phyloP scores from a whole-genome alignment of 192 early-diverging fungal species.

The Coemansia sp. region DNA sequence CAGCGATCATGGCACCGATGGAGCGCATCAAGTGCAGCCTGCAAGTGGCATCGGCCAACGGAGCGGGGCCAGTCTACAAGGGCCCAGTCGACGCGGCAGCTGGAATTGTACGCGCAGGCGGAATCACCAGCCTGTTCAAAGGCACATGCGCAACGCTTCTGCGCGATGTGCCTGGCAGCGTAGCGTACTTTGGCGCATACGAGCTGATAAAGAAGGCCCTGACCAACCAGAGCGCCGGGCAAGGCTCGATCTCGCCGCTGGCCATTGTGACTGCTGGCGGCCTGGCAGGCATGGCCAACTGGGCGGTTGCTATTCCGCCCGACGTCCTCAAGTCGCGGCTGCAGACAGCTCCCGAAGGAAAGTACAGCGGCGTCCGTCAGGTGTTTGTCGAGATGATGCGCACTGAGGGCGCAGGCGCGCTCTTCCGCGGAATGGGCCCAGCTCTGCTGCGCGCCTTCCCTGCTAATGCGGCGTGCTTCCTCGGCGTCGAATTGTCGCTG shows the following conservation, averaged over 20 bases:
- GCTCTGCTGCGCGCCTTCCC: constrained; percentile 82
- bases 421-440: constrained; percentile 82
- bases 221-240: constrained; percentile 64
- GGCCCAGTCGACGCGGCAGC: constrained; percentile 86
- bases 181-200: constrained; percentile 95
- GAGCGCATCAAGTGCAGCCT: constrained; percentile 96
- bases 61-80: constrained; percentile 67
- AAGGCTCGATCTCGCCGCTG: constrained; percentile 74
- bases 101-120: constrained; percentile 84
- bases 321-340: constrained; percentile 85
- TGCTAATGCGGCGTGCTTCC: constrained; percentile 83
- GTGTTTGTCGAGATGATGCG: constrained; percentile 60
- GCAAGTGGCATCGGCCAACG: constrained; percentile 63
- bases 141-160: constrained; percentile 93
- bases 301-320: constrained; percentile 74
- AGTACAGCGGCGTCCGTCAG: constrained; percentile 52
- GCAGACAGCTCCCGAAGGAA: constrained; percentile 64
- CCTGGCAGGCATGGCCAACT: constrained; percentile 98
- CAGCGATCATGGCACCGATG: constrained; percentile 90
- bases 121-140: constrained; percentile 83
- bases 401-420: constrained; percentile 61
- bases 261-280: constrained; percentile 93
- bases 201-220: constrained; percentile 78
- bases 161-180: constrained; percentile 91
- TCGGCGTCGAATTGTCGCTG: constrained; percentile 58